Evolutionary conservation across 129 eudicot genomes (phyloP).

Genomic region (Kitagawia praeruptora): DNA sequence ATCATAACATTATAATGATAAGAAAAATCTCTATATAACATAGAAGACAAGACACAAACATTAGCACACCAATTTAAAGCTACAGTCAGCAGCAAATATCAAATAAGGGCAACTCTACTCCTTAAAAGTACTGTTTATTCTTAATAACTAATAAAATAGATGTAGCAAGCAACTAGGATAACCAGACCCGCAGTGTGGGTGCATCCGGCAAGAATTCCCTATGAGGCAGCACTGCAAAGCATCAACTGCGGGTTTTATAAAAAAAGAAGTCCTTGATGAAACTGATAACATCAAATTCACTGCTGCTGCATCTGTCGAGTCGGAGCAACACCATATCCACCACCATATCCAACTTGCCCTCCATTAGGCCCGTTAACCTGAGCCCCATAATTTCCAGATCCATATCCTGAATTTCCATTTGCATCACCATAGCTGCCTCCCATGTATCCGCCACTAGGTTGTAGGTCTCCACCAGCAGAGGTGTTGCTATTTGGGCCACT

Average conservation of each 20-base stretch:
- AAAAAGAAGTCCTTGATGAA: not conserved
- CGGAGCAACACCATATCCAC: slow-evolving; percentile 41
- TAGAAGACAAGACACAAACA: not conserved
- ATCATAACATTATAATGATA: not conserved
- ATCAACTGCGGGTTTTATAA: not conserved
- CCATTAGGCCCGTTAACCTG: slow-evolving; percentile 30
- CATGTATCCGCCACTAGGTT: slow-evolving; percentile 53
- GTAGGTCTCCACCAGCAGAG: slow-evolving; percentile 42
- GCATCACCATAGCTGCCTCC: slow-evolving; percentile 79
- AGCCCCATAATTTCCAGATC: slow-evolving; percentile 56
- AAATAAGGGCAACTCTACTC: slow-evolving; percentile 33
- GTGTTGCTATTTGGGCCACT: slow-evolving; percentile 46
- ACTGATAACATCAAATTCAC: slow-evolving; percentile 11
- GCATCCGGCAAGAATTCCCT: slow-evolving; percentile 33
- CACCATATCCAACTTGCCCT: slow-evolving; percentile 40
- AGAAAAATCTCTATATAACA: not conserved
- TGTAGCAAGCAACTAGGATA: slow-evolving; percentile 52
- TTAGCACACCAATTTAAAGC: slow-evolving; percentile 9
- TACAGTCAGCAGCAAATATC: not conserved
- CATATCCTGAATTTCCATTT: slow-evolving; percentile 64
- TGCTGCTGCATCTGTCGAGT: slow-evolving; percentile 25
- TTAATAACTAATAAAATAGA: slow-evolving; percentile 19
- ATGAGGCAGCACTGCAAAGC: slow-evolving; percentile 17
- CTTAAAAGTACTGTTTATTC: slow-evolving; percentile 42
- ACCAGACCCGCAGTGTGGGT: slow-evolving; percentile 37